Base-by-base conservation (phyloP, 257 asterid species). In the Ligustrum vulgare region DNA sequence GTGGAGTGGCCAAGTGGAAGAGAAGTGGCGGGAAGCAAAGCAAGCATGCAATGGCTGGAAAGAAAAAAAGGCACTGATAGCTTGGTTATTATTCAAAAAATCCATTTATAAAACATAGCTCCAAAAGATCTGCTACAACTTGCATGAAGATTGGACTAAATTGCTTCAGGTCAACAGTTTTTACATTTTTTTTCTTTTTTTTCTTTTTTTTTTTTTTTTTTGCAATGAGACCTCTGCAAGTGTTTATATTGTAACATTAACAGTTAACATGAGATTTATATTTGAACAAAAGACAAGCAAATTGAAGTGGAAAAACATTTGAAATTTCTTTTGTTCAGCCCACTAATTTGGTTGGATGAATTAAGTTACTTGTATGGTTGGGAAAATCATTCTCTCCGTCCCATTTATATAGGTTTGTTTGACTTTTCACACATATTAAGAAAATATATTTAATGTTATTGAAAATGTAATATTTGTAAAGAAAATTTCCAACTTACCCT, bases 1-100 rank as follows among this genome's bases (percentile, higher is more conserved):
- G 41, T 45, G 96, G 94, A 58, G 97, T 90, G 67, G 89, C 76
- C 76, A 94, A 92, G 81, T 94, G 98, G 98, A 94, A 89, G 86
- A 83, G 43, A 25, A 81, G 74, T 67, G 87, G 85, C 70, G 76
- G 78, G 67, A 81, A 37, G 80, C 45, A 78, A 12, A 72, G 74
- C 80, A 87, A 83, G 83, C 84, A 84, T 15, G 85, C 81, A 37
- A 87, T 76, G 84, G 67, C 74, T 62, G 83, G 89, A 73, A 80
- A 87, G 78, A 80, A 83, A 78, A 75, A 82, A 58, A 82, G 89
- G 67, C 84, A 81, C 32, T 84, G 82, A 84, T 23, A 45, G 54
- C 54, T 45, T 45, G 13, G 54, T 13, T 13, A 13, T 45, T n/a
- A 45, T 13, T 45, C 6, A 41, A 15, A 10, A 41, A 15, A 10